phyloP scores from a whole-genome alignment of 108 stramenopile genomes.

The Conticribra weissflogii region DNA sequence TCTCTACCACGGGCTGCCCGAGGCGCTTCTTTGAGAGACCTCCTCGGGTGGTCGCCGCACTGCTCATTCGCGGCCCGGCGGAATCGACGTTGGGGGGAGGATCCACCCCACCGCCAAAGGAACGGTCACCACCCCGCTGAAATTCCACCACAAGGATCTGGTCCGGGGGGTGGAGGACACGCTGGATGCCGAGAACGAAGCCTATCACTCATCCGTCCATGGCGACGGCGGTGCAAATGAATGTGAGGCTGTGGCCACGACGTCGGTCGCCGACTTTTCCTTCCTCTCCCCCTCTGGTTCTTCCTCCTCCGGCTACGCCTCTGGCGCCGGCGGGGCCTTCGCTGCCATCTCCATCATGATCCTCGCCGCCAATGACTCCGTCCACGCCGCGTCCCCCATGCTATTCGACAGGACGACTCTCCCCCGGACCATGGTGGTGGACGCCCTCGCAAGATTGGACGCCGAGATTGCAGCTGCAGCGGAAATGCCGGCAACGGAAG shows the following conservation, averaged over 20 bases:
- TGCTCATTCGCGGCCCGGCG: neutral
- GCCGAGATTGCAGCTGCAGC: conserved; percentile 44
- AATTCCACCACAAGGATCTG: conserved; percentile 26
- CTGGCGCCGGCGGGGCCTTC: conserved; percentile 15
- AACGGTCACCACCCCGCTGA: conserved; percentile 45
- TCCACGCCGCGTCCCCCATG: conserved; percentile 68
- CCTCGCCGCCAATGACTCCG: conserved; percentile 51
- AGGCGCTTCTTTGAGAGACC: neutral
- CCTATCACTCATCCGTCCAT: conserved; percentile 6
- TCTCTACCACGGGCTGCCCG: conserved; percentile 36
- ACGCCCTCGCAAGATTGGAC: conserved; percentile 26
- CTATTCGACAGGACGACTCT: conserved; percentile 70
- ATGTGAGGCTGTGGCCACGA: neutral
- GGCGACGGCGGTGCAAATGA: neutral
- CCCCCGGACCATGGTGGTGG: conserved; percentile 40
- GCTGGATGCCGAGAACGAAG: conserved; percentile 31
- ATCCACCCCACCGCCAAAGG: conserved; percentile 21
- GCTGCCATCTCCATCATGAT: conserved; percentile 57
- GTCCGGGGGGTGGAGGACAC: conserved; percentile 20
- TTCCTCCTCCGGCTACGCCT: too few relatives aligned
- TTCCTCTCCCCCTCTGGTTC: conserved; percentile 11
- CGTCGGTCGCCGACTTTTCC: conserved; percentile 38
- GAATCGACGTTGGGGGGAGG: neutral
- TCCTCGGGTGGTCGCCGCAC: neutral
- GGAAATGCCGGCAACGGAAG: conserved; percentile 32